A percentile compares a stretch with the other conserved stretches of the same genome.
phyloP scores from a whole-genome alignment of 768 basidiomycete genomes.

The Pseudohyphozyma bogoriensis region DNA sequence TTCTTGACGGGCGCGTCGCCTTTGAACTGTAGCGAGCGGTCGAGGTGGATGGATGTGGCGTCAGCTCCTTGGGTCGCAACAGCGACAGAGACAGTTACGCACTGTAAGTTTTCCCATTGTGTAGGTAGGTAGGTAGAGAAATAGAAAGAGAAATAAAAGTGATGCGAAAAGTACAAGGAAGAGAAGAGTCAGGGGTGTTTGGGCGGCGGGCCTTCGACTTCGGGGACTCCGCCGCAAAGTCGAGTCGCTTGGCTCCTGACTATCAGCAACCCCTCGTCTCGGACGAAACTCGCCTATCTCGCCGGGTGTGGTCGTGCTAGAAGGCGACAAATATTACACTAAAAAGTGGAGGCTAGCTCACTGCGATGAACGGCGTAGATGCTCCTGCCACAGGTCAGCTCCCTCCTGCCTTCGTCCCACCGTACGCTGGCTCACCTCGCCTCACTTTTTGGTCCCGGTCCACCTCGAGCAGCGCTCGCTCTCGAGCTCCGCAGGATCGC shows the following conservation, averaged over 20 bases:
- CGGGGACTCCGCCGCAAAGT: not conserved
- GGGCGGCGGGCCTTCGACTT: not conserved
- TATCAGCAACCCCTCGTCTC: too few relatives aligned
- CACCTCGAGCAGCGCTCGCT: too few relatives aligned
- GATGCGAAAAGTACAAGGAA: not conserved
- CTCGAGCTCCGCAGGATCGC: too few relatives aligned
- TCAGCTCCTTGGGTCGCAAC: not conserved
- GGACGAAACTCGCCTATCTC: too few relatives aligned
- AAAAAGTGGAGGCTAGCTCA: too few relatives aligned
- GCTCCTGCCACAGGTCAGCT: too few relatives aligned
- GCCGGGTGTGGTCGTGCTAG: not conserved
- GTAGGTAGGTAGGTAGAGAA: not conserved
- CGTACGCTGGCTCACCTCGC: too few relatives aligned
- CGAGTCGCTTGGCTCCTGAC: not conserved
- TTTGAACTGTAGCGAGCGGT: conserved; percentile 50
- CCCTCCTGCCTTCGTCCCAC: too few relatives aligned
- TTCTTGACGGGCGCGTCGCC: conserved; percentile 79
- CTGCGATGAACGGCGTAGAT: too few relatives aligned
- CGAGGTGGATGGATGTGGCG: not conserved
- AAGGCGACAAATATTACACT: not conserved
- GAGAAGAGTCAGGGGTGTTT: not conserved
- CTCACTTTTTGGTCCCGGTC: too few relatives aligned
- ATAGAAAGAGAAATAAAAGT: not conserved
- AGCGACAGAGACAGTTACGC: not conserved
- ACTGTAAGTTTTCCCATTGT: not conserved